A percentile compares a stretch with the other conserved stretches of the same genome.
These are phyloP conservation scores for Cystobasidium onofrii DNA, from an alignment of 768 basidiomycete species.

Conservation along the genomic window DNA sequence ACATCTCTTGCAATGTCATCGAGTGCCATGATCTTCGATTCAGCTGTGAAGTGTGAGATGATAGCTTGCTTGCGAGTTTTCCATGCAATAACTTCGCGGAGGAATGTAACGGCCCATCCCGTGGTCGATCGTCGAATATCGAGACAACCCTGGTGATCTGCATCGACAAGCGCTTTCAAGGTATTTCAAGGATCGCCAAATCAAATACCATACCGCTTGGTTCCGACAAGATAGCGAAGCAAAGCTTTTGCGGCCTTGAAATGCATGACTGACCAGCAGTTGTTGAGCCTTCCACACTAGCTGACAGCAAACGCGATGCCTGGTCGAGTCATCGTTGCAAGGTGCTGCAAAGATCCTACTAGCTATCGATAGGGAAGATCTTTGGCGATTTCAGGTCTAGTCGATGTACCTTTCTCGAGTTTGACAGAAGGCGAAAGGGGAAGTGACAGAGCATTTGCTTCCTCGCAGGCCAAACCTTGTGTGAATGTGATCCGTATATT, in stretches of 20 bases:
- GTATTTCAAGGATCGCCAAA: background rate
- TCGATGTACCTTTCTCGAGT: constrained; percentile 3
- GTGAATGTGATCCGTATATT: background rate
- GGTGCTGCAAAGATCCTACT: constrained; percentile 9
- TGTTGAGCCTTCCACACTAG: constrained; percentile 7
- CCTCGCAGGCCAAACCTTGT: background rate
- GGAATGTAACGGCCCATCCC: background rate
- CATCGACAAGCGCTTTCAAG: background rate
- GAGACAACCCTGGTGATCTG: too few species aligned
- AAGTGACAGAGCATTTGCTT: background rate
- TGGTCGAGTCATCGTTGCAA: constrained; percentile 20
- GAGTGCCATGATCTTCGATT: constrained; percentile 39
- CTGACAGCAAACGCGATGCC: constrained; percentile 20
- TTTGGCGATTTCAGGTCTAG: background rate
- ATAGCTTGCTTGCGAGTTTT: constrained; percentile 5
- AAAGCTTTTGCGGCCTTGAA: background rate
- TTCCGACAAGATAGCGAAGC: constrained; percentile 11
- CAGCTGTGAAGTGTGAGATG: constrained; percentile 36
- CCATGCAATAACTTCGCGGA: constrained; percentile 6
- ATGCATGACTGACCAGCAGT: constrained; percentile 11
- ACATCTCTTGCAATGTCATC: constrained; percentile 20
- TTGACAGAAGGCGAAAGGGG: background rate
- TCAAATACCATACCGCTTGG: background rate
- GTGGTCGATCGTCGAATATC: too few species aligned
- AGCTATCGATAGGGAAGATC: constrained; percentile 17